Evolutionary conservation across 1,284 basidiomycete genomes (phyloP).

Genomic region (Austroboletus niveus): DNA sequence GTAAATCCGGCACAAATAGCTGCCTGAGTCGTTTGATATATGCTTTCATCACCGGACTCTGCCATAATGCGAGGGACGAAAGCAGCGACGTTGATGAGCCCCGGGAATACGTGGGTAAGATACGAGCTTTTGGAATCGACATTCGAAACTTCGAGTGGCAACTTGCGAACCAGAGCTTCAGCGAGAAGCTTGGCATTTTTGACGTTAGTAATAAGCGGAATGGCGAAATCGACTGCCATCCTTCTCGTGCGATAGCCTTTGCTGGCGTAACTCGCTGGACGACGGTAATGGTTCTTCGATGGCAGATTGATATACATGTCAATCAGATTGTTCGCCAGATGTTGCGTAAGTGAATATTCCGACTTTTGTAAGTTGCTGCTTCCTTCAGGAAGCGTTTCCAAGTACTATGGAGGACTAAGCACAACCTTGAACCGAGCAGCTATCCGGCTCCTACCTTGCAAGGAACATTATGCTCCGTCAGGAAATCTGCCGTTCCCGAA

Average conservation of each 20-base stretch:
- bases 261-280: conserved; percentile 95
- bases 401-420: conserved; percentile 55
- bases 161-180: conserved; percentile 89
- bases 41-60: conserved; percentile 57
- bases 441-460: conserved; percentile 62
- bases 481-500: conserved; percentile 94
- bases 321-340: conserved; percentile 93
- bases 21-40: conserved; percentile 71
- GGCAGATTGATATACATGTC: conserved; percentile 99
- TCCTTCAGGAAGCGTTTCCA: conserved; percentile 82
- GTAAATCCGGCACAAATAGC: conserved; percentile 89
- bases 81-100: conserved; percentile 85
- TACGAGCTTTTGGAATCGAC: conserved; percentile 97
- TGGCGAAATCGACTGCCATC: conserved; percentile 99
- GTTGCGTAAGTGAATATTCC: conserved; percentile 93
- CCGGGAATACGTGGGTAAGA: conserved; percentile 88
- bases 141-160: conserved; percentile 85
- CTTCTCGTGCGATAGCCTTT: conserved; percentile 97
- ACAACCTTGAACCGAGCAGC: not conserved
- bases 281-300: conserved; percentile 96
- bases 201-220: conserved; percentile 97
- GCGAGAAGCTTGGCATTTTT: conserved; percentile 98
- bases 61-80: conserved; percentile 80
- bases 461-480: conserved; percentile 81
- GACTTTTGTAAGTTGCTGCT: conserved; percentile 83